Conservation (phyloP, 345 rosid genomes). For the Eucalyptus curtisii region DNA sequence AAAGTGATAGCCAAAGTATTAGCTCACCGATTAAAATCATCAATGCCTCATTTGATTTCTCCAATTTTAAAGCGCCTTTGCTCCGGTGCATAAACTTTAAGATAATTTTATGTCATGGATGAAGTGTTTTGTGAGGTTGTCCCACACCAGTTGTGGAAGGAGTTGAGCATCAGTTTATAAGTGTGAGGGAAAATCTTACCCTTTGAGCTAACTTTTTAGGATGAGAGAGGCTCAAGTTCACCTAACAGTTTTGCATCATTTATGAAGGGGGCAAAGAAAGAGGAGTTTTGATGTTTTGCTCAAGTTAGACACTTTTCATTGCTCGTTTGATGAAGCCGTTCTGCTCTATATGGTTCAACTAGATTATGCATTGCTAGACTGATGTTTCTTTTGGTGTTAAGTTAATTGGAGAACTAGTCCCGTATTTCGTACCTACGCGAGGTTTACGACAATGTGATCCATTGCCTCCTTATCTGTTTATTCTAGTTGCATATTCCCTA, state of each 20-base stretch:
- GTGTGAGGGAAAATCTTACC: accelerated
- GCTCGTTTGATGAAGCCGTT: neutral
- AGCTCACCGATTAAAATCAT: neutral
- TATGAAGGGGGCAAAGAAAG: accelerated
- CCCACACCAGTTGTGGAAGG: accelerated
- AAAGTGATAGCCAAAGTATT: neutral
- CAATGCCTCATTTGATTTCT: neutral
- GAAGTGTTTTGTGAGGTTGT: neutral
- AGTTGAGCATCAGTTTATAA: accelerated
- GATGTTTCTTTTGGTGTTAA: neutral
- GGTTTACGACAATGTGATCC: neutral
- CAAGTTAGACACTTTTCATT: too few relatives aligned
- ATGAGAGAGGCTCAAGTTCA: too few relatives aligned
- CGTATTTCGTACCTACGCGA: accelerated
- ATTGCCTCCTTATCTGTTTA: neutral
- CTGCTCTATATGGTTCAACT: neutral
- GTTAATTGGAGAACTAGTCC: too few relatives aligned
- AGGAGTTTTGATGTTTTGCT: neutral
- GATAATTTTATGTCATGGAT: too few relatives aligned
- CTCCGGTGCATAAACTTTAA: accelerated
- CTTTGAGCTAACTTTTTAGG: accelerated
- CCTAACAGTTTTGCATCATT: accelerated
- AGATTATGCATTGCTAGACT: accelerated
- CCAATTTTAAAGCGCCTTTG: neutral
- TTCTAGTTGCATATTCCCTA: neutral